Evolutionary conservation across 352 stramenopile species (phyloP), one percentile per base, ranked within the genome.

Genomic region (Aphanomyces euteiches): DNA sequence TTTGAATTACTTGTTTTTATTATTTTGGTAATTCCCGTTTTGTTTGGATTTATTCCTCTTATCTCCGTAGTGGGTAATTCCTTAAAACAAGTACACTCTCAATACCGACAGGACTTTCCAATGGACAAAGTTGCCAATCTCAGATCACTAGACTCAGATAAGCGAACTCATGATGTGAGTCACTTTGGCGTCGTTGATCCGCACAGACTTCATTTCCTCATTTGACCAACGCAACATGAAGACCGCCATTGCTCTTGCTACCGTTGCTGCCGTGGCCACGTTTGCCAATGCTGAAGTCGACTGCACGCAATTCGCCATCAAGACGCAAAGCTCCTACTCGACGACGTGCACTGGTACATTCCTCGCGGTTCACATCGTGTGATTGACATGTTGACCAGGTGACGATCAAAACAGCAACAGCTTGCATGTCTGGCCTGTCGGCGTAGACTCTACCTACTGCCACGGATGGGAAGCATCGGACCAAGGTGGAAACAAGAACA

Each of bases 381-480:
- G 13, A 15, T n/a, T 53, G 13, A 53, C 45, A 15, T 53, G 45
- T n/a, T 15, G n/a, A 10, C n/a, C 37, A 58, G 50, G 36, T 37
- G 28, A 19, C n/a, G 54, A 7, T 15, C 54, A 61, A 61, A 61
- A 61, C 54, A 39, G 36, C 13, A 61, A 61, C 54, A 39, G 36
- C 10, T 37, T 50, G 38, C 64, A 70, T 34, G 21, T 39, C 3
- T 70, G 64, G 64, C 64, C 64, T 21, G 48, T 70, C 13, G 64
- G 64, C 21, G 43, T 61, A 1, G n/a, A 34, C 19, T 47, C 64
- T 13, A 64, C 36, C n/a, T 70, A 70, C 54, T 70, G 64, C 54
- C 64, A 70, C 40, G 64, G 64, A 17, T 70, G 64, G 64, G 53
- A 54, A 36, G 64, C 64, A 5, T 53, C 64, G 15, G 64, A 70